A percentile compares a stretch with the other conserved stretches of the same genome.
These are phyloP conservation scores for Hysterangium stoloniferum DNA, from an alignment of 768 basidiomycete species.

Conservation along the genomic window DNA sequence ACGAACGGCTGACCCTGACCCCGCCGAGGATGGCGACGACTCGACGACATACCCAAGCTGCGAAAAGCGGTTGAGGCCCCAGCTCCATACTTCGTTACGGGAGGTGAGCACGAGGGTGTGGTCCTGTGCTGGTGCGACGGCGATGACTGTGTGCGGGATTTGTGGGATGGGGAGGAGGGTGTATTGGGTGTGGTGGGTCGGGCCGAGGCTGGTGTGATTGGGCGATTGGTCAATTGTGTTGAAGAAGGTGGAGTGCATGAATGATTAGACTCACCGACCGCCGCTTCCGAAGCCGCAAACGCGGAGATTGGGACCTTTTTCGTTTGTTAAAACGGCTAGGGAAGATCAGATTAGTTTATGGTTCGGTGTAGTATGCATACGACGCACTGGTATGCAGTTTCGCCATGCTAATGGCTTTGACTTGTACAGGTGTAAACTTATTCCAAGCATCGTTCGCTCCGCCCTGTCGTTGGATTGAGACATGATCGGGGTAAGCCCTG, in stretches of 20 bases:
- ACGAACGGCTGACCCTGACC: conserved; percentile 8
- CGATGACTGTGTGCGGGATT: conserved; percentile 46
- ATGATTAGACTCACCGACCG: conserved; percentile 51
- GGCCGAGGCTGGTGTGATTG: conserved; percentile 49
- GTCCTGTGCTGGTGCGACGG: conserved; percentile 86
- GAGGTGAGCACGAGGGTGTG: conserved; percentile 84
- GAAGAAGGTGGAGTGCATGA: conserved; percentile 4
- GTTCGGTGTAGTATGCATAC: too few relatives aligned
- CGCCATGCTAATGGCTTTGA: conserved; percentile 71
- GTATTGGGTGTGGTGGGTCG: conserved; percentile 72
- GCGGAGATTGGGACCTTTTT: conserved; percentile 63
- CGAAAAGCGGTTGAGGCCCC: conserved; percentile 84
- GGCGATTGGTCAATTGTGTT: background rate
- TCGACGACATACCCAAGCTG: conserved; percentile 88
- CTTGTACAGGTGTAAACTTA: conserved; percentile 55
- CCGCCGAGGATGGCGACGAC: conserved; percentile 18
- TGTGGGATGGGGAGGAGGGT: conserved; percentile 53
- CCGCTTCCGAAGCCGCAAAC: conserved; percentile 87
- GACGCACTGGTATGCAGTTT: conserved; percentile 75
- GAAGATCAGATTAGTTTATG: background rate
- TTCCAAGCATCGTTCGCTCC: conserved; percentile 22
- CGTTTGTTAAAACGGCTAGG: conserved; percentile 60
- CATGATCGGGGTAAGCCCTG: conserved; percentile 69
- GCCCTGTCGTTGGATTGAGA: conserved; percentile 37
- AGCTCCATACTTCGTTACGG: conserved; percentile 77